Evolutionary conservation across 2,329 filamentous ascomycete genomes (phyloP), one percentile per base, ranked within the genome.

Genomic region (Xylaria sp.): DNA sequence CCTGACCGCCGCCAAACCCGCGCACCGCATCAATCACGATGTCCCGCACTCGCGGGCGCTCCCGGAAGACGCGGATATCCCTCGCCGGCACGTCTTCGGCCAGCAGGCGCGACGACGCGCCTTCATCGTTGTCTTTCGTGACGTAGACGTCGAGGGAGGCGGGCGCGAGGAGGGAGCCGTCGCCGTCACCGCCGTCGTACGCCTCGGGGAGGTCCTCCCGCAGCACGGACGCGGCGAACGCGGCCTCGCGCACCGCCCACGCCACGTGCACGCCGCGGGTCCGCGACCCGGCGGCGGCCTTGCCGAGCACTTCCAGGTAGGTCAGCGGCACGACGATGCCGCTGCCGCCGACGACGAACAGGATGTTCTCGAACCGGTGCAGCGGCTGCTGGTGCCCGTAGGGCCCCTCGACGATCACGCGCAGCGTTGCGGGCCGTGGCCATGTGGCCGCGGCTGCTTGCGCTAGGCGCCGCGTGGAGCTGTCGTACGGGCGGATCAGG

Each of bases 301-400:
- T 19, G 1, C 66, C 59, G 6, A 77, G 64, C 0, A 50, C 42
- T 1, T 63, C 56, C 1, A 77, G 57, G 49, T 79, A 75, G 1
- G 76, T 73, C 0, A 78, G 57, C 0, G 76, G 69, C 0, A 75
- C 69, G 16, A 76, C 76, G 13, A 79, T 71, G 0, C 77, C 77
- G 43, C 74, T 78, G 0, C 77, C 77, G 1, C 77, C 77, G 0
- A 74, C 74, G 4, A 79, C 61, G 51, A 79, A 78, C 0, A 78
- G 52, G 1, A 78, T 60, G 19, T 70, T 69, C 11, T 72, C 67
- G 40, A 76, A 78, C 1, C 59, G 56, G 39, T 73, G 62, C 2
- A 79, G 66, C 0, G 71, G 69, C 3, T 71, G 69, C 0, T 71
- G 73, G 24, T 74, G 70, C 0, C 77, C 77, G 42, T 79, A 79